Percentiles rank a stretch among this genome's conserved stretches.
These are phyloP conservation scores for Kazachstania viticola DNA, from an alignment of 805 yeast genomes.

Conservation along the genomic window DNA sequence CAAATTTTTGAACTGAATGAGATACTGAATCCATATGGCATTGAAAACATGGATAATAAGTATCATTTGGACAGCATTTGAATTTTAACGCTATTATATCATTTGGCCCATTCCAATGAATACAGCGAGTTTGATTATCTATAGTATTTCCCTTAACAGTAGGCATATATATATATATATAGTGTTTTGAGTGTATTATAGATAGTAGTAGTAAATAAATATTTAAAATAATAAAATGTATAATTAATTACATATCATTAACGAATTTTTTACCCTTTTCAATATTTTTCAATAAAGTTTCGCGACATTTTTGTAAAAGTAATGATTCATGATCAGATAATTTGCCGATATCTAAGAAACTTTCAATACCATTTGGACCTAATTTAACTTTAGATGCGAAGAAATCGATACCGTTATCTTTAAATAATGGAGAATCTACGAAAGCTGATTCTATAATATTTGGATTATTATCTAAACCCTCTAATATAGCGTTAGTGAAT, in stretches of 20 bases:
- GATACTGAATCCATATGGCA: constrained; percentile 17
- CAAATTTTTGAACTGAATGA: constrained; percentile 11
- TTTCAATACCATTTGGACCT: constrained; percentile 82
- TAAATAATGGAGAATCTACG: constrained; percentile 73
- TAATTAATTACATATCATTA: too few relatives aligned
- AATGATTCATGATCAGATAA: constrained; percentile 72
- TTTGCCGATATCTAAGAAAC: constrained; percentile 67
- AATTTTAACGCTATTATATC: constrained; percentile 25
- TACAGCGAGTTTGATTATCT: constrained; percentile 22
- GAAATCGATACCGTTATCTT: constrained; percentile 87
- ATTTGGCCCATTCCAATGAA: constrained; percentile 23
- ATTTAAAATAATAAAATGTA: too few relatives aligned
- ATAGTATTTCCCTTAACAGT: constrained; percentile 12
- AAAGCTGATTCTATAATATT: constrained; percentile 59
- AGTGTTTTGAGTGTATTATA: too few relatives aligned
- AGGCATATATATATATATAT: background rate
- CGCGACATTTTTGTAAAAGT: constrained; percentile 73
- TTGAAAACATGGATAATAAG: constrained; percentile 21
- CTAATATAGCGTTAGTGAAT: constrained; percentile 53
- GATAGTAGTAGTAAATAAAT: too few relatives aligned
- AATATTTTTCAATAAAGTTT: constrained; percentile 82
- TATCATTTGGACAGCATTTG: constrained; percentile 22
- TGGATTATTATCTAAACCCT: constrained; percentile 52
- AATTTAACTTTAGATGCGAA: constrained; percentile 91
- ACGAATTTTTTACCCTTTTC: constrained; percentile 88